Percentiles rank a stretch among this genome's conserved stretches.
Evolutionary conservation across 1,139 yeast genomes (phyloP).

Genomic region (Casaregolazyma lundiana): DNA sequence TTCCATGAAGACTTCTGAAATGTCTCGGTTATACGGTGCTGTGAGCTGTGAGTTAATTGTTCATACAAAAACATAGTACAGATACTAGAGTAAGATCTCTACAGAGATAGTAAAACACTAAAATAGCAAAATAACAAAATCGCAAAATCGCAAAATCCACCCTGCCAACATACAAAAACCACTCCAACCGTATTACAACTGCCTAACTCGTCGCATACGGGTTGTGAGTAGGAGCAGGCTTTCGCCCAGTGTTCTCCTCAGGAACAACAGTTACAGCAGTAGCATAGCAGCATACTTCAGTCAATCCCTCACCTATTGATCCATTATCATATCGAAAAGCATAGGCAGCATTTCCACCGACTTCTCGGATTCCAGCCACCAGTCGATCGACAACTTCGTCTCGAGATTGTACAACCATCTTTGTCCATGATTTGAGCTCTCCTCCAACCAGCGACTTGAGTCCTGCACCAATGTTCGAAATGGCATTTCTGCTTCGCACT

Average conservation of each 20-base stretch:
- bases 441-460: slow-evolving; percentile 25
- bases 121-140: no score
- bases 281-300: slow-evolving; percentile 26
- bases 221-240: no score
- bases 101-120: no score
- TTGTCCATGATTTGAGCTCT: slow-evolving; percentile 22
- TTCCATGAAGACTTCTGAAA: no score
- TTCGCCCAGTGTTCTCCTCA: no score
- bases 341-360: slow-evolving; percentile 25
- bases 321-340: slow-evolving; percentile 24
- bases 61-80: no score
- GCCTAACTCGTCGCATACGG: background rate
- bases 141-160: no score
- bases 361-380: slow-evolving; percentile 21
- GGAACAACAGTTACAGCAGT: slow-evolving; percentile 18
- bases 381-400: slow-evolving; percentile 25
- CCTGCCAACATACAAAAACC: no score
- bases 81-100: no score
- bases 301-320: slow-evolving; percentile 19
- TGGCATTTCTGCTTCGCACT: slow-evolving; percentile 21
- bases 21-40: no score
- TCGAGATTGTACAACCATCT: slow-evolving; percentile 22
- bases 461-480: slow-evolving; percentile 23
- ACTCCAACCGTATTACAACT: no score
- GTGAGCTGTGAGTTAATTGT: no score